A percentile compares a stretch with the other conserved stretches of the same genome.
Evolutionary conservation across 164 flowering plant species (phyloP).

Genomic region (Amborella trichopoda): DNA sequence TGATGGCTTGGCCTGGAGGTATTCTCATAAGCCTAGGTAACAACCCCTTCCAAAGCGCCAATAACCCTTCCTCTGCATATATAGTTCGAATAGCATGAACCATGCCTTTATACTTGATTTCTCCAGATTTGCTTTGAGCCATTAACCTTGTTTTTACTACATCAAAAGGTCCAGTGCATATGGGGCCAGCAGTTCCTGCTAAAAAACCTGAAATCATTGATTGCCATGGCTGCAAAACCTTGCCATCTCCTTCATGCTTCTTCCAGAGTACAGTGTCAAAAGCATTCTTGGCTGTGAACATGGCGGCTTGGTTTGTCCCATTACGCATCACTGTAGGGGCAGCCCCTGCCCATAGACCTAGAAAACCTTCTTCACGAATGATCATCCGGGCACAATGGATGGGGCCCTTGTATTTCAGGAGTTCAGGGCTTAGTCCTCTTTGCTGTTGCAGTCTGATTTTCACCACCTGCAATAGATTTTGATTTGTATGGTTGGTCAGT

Average conservation of each 20-base stretch:
- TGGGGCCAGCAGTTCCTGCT: slow-evolving; percentile 94
- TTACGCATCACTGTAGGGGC: slow-evolving; percentile 97
- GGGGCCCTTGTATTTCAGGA: slow-evolving; percentile 91
- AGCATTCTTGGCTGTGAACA: slow-evolving; percentile 90
- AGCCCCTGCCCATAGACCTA: slow-evolving; percentile 96
- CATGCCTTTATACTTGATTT: slow-evolving; percentile 83
- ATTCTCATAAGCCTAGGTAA: slow-evolving; percentile 96
- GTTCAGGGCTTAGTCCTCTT: slow-evolving; percentile 69
- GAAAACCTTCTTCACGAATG: slow-evolving; percentile 77
- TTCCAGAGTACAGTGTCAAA: slow-evolving; percentile 74
- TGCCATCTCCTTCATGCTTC: slow-evolving; percentile 93
- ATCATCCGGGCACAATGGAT: slow-evolving; percentile 82
- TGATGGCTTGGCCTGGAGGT: slow-evolving; percentile 97
- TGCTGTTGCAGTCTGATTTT: slow-evolving; percentile 95
- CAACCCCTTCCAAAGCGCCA: slow-evolving; percentile 89
- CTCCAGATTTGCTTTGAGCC: slow-evolving; percentile 72
- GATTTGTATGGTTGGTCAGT: too few relatives aligned
- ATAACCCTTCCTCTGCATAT: slow-evolving; percentile 76
- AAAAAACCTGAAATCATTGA: slow-evolving; percentile 97
- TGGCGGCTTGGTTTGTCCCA: slow-evolving; percentile 96
- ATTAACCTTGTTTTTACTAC: slow-evolving; percentile 94
- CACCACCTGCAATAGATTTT: slow-evolving; percentile 98
- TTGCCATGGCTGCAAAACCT: slow-evolving; percentile 83
- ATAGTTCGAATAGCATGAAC: slow-evolving; percentile 80
- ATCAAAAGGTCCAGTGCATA: slow-evolving; percentile 97